Evolutionary conservation across 164 flowering plant genomes (phyloP), one percentile per base, ranked within the genome.

Genomic region (Aristolochia fimbriata): DNA sequence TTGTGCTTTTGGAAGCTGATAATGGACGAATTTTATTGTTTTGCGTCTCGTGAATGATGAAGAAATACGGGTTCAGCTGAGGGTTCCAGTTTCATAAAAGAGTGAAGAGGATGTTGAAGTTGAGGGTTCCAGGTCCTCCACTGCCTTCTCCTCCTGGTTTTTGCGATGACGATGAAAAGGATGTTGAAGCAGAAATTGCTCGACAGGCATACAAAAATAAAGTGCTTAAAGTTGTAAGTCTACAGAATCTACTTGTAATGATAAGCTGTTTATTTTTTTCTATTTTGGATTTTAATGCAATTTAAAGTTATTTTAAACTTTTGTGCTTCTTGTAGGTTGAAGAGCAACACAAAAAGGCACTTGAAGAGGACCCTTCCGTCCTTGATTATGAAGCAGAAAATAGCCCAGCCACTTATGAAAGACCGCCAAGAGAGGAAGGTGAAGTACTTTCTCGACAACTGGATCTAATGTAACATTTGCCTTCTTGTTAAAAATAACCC

Each of bases 301-400:
- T 23, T n/a, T 47, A 20, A 49, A 10, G 20, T 30, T 24, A 46
- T 13, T 20, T 19, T 7, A 6, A 19, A 52, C 21, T 11, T 16
- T 5, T 21, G 16, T 43, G 6, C n/a, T 22, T 19, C 19, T 58
- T 50, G 64, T 53, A 88, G 96, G 68, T 84, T 67, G 99, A 93
- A 74, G 90, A 84, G 64, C 96, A 83, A 68, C 96, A 90, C 45
- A 88, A 81, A 77, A 90, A 93, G 64, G 96, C 96, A 17, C 66
- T 93, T 70, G 91, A 83, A 61, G 96, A 93, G 76, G 99, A 93
- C 64, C 97, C 99, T 0, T 71, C 84, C 2, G 86, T 75, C 4
- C 87, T 90, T 62, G 97, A 90, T 69, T 93, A 93, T 69, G 96
- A 90, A 93, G 68, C 70, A 77, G 67, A 75, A 80, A 55, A 68